phyloP scores from a whole-genome alignment of 2,329 filamentous ascomycete species.

The Hypoxylon sp. region DNA sequence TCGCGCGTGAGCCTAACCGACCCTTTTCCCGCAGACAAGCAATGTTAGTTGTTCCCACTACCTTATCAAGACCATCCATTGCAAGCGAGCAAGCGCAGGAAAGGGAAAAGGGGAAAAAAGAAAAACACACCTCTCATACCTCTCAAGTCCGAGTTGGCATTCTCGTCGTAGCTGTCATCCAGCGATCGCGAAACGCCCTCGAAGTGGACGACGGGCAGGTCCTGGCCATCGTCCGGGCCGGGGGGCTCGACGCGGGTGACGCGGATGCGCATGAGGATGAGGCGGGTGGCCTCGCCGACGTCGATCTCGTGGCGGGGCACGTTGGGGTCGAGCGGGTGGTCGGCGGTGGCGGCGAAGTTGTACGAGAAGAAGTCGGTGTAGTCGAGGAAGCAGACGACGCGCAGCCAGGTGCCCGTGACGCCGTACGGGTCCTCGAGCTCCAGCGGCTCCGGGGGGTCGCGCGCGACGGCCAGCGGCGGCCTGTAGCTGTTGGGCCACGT shows the following conservation, averaged over 20 bases:
- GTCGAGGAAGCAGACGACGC: constrained; percentile 67
- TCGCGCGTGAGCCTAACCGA: constrained; percentile 71
- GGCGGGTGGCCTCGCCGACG: constrained; percentile 71
- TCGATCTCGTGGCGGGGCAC: constrained; percentile 63
- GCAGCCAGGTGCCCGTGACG: constrained; percentile 74
- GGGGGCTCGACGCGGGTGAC: constrained; percentile 69
- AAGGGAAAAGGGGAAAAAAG: constrained; percentile 1
- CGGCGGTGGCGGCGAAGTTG: constrained; percentile 68
- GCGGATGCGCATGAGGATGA: constrained; percentile 73
- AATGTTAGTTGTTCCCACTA: too few species aligned
- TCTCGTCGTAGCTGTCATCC: constrained; percentile 72
- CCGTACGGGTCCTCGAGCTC: constrained; percentile 73
- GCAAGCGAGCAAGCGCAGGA: too few species aligned
- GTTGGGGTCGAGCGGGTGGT: constrained; percentile 51
- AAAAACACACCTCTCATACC: constrained; percentile 58
- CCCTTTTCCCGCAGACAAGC: constrained; percentile 54
- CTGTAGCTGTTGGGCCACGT: constrained; percentile 61
- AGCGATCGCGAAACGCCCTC: constrained; percentile 68
- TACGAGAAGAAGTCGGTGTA: constrained; percentile 77
- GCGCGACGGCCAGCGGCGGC: constrained; percentile 47
- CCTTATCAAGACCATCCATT: too few species aligned
- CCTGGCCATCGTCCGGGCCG: constrained; percentile 64
- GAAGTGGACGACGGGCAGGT: constrained; percentile 73
- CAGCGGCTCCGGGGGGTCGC: constrained; percentile 53
- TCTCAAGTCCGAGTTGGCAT: constrained; percentile 71